Percentiles rank a stretch among this genome's conserved stretches.
These are phyloP conservation scores for Citrus medica DNA, from an alignment of 345 rosid species.

Conservation along the genomic window DNA sequence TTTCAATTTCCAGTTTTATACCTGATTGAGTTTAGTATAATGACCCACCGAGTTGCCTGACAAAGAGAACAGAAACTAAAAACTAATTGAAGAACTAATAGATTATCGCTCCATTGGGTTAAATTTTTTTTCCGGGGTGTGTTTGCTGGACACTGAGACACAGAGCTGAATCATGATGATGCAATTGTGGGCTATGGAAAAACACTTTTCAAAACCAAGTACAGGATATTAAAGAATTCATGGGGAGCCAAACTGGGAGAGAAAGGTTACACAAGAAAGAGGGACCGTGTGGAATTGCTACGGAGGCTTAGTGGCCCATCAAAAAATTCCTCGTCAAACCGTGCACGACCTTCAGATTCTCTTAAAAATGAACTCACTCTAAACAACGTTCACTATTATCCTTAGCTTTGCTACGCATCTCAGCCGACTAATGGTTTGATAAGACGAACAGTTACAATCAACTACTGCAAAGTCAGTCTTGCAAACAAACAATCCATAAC, in stretches of 20 bases:
- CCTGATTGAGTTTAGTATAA: constrained; percentile 37
- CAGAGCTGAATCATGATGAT: constrained; percentile 66
- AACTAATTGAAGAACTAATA: too few species aligned
- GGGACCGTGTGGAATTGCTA: constrained; percentile 66
- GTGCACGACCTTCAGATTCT: constrained; percentile 19
- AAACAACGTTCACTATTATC: neutral
- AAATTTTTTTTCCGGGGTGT: constrained; percentile 42
- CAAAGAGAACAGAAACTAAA: too few species aligned
- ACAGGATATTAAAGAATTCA: constrained; percentile 70
- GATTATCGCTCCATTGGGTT: neutral
- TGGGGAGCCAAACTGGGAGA: constrained; percentile 80
- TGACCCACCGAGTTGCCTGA: too few species aligned
- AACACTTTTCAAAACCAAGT: constrained; percentile 65
- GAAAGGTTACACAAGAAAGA: constrained; percentile 54
- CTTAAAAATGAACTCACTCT: constrained; percentile 59
- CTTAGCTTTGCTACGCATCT: neutral
- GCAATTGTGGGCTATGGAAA: constrained; percentile 67
- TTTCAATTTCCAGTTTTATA: constrained; percentile 75
- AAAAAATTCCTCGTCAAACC: constrained; percentile 49
- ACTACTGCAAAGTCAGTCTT: neutral
- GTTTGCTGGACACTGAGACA: constrained; percentile 53
- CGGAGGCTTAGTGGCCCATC: constrained; percentile 61
- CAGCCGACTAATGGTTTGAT: neutral
- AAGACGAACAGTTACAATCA: neutral
- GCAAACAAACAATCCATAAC: neutral